These are phyloP conservation scores for Phytophthora cryptogea DNA, from an alignment of 352 stramenopile species.

Conservation along the genomic window DNA sequence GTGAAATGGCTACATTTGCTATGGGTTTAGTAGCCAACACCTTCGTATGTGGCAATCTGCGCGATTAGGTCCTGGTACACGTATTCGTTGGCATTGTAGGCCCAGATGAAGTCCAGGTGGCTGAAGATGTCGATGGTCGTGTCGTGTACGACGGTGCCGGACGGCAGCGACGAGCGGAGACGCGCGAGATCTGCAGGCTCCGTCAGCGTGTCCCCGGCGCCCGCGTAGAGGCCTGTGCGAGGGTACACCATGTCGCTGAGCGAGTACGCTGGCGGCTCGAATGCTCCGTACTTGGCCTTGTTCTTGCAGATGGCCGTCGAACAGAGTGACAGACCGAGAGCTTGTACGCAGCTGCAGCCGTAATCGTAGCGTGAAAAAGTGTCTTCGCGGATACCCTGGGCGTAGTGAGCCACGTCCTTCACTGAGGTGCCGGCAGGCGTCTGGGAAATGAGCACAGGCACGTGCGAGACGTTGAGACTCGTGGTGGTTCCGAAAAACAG, in stretches of 20 bases:
- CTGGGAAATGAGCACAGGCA: slow-evolving; percentile 54
- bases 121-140: slow-evolving; percentile 42
- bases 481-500: slow-evolving; percentile 41
- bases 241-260: slow-evolving; percentile 40
- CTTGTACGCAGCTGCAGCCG: slow-evolving; percentile 37
- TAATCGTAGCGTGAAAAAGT: slow-evolving; percentile 53
- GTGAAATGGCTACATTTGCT: slow-evolving; percentile 1
- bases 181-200: slow-evolving; percentile 31
- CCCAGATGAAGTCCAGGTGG: slow-evolving; percentile 60
- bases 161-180: slow-evolving; percentile 37
- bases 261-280: slow-evolving; percentile 39
- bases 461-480: slow-evolving; percentile 48
- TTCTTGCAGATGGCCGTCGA: slow-evolving; percentile 42
- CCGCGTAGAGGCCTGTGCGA: slow-evolving; percentile 39
- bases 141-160: slow-evolving; percentile 40
- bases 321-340: slow-evolving; percentile 39
- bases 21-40: slow-evolving; percentile 29
- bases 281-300: slow-evolving; percentile 47
- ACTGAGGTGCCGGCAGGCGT: slow-evolving; percentile 49
- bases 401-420: slow-evolving; percentile 55
- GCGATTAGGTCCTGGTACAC: slow-evolving; percentile 49
- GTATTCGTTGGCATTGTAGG: slow-evolving; percentile 38
- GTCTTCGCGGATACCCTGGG: slow-evolving; percentile 48
- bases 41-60: slow-evolving; percentile 41
- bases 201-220: slow-evolving; percentile 37